Base-by-base conservation (phyloP, 208 protist genomes). In the Leptomonas pyrrhocoris region DNA sequence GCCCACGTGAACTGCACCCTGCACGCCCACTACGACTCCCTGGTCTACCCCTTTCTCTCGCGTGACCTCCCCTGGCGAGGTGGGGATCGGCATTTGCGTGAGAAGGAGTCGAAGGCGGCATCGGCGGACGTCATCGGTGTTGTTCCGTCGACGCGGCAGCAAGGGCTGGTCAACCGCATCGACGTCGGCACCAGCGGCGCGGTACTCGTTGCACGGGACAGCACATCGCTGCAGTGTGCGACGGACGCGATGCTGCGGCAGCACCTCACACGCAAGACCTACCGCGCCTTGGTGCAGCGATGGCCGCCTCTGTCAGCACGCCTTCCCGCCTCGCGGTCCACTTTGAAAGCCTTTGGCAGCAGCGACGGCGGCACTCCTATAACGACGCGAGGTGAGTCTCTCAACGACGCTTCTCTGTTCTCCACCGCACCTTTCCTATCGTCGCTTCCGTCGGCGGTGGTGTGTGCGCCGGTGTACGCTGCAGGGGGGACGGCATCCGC, bases 81-180 rank as follows among this genome's bases (percentile, higher is more conserved):
- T 16, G 48, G 9, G 36, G 30, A 28, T 4, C 43, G 31, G 42
- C 27, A 7, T 25, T 4, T 49, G 12, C 45, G 45, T 18, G n/a
- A 5, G 18, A 49, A 13, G 5, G 16, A 21, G 45, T n/a, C 5
- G 19, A 18, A 21, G 18, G 11, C 5, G 12, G n/a, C 16, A 7
- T 4, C 45, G 5, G 12, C 45, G n/a, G n/a, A 6, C 45, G 18
- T 21, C 11, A 23, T 23, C n/a, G 53, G 16, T 30, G 56, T 51
- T 1, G 65, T 81, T 11, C 85, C 88, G 2, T 70, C 81, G 16
- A 64, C 83, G 40, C 86, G 79, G 50, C 86, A 95, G 68, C 84
- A 91, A 66, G 90, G 87, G 0, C 79, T 95, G 27, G 76, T 95
- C 28, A 95, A 95, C 56, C 90, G 90, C 51, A 89, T 95, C 48